These are phyloP conservation scores for Eutrema japonicum DNA, from an alignment of 345 rosid genomes.

Conservation along the genomic window DNA sequence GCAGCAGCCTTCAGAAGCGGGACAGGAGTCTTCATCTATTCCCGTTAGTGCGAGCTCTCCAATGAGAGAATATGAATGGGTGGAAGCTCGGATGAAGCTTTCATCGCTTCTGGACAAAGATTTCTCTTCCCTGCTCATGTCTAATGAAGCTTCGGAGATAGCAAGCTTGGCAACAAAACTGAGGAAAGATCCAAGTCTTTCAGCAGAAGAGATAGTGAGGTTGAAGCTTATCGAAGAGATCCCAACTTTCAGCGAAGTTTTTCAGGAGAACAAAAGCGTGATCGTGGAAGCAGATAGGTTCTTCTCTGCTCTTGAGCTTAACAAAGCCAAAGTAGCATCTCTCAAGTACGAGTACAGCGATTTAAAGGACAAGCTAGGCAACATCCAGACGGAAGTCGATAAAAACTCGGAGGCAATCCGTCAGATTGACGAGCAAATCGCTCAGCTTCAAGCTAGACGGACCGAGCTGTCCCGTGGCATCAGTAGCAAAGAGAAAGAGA, in stretches of 20 bases:
- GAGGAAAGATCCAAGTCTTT: constrained; percentile 56
- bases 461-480: constrained; percentile 47
- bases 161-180: constrained; percentile 55
- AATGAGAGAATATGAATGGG: constrained; percentile 51
- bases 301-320: constrained; percentile 54
- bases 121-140: constrained; percentile 57
- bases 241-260: constrained; percentile 61
- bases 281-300: constrained; percentile 51
- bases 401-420: constrained; percentile 46
- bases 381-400: constrained; percentile 58
- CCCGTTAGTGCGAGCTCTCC: constrained; percentile 29
- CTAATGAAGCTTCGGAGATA: constrained; percentile 51
- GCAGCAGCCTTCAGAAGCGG: constrained; percentile 48
- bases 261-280: constrained; percentile 52
- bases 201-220: constrained; percentile 68
- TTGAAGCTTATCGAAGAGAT: constrained; percentile 68
- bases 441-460: constrained; percentile 52
- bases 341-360: constrained; percentile 64
- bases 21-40: constrained; percentile 22
- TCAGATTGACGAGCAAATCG: constrained; percentile 64
- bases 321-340: constrained; percentile 60
- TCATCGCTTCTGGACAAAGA: constrained; percentile 64
- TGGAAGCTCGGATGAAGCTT: constrained; percentile 57
- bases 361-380: constrained; percentile 53
- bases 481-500: constrained; percentile 49